phyloP scores from a whole-genome alignment of 371 early-diverging fungal species.

The Choanephora cucurbitarum region DNA sequence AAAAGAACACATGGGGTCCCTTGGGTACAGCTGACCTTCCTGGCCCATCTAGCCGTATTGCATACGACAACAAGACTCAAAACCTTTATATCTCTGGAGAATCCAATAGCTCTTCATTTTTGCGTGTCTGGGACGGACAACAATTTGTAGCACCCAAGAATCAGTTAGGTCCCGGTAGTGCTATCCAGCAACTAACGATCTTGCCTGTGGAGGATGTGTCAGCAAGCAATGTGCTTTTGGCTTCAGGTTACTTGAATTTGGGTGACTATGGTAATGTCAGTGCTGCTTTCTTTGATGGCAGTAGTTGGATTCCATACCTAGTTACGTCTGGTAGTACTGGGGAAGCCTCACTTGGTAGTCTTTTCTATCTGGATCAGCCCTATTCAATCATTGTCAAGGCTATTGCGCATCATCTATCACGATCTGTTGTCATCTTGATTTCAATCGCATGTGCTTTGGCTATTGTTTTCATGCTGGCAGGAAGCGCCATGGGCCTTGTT shows the following conservation, averaged over 20 bases:
- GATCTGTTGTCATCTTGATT: slow-evolving; percentile 67
- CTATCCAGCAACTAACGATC: slow-evolving; percentile 28
- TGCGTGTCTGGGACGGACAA: slow-evolving; percentile 47
- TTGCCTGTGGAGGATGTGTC: slow-evolving; percentile 12
- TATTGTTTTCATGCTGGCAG: slow-evolving; percentile 69
- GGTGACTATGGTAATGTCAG: slow-evolving; percentile 51
- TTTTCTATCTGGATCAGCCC: slow-evolving; percentile 48
- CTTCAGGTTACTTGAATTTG: slow-evolving; percentile 55
- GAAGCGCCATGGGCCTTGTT: slow-evolving; percentile 51
- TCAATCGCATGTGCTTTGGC: slow-evolving; percentile 70
- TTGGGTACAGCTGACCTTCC: slow-evolving; percentile 42
- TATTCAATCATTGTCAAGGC: neutral
- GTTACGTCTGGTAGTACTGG: slow-evolving; percentile 39
- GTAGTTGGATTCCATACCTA: slow-evolving; percentile 66
- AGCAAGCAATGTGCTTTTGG: slow-evolving; percentile 19
- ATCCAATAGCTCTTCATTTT: slow-evolving; percentile 14
- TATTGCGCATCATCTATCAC: slow-evolving; percentile 40
- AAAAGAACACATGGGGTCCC: slow-evolving; percentile 44
- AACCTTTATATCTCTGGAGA: slow-evolving; percentile 47
- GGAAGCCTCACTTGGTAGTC: slow-evolving; percentile 32
- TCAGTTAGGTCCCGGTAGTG: slow-evolving; percentile 37
- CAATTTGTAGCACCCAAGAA: slow-evolving; percentile 17
- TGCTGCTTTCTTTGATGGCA: slow-evolving; percentile 67
- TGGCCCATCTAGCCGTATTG: slow-evolving; percentile 37
- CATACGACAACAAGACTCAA: slow-evolving; percentile 36